These are phyloP conservation scores for Diutina sp. DNA, from an alignment of 1,139 yeast species.

Conservation along the genomic window DNA sequence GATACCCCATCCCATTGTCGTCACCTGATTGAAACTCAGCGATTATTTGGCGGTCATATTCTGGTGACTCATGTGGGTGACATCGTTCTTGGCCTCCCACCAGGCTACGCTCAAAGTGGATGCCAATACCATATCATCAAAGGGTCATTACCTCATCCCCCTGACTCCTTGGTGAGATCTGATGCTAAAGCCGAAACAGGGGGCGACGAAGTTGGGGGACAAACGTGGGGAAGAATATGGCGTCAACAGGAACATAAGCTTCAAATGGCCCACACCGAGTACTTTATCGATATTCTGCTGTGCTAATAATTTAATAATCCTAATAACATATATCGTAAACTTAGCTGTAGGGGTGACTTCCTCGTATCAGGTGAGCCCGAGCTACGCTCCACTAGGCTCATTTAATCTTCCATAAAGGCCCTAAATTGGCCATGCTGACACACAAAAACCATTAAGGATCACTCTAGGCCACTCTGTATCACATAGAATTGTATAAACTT, in stretches of 20 bases:
- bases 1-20: slow-evolving; percentile 13
- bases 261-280: slow-evolving; percentile 13
- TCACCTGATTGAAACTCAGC: slow-evolving; percentile 5
- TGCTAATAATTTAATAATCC: slow-evolving; percentile 11
- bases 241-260: background rate
- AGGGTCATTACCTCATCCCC: slow-evolving; percentile 30
- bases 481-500: too few species aligned
- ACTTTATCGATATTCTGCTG: slow-evolving; percentile 21
- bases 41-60: slow-evolving; percentile 21
- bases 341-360: too few species aligned
- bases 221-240: slow-evolving; percentile 9
- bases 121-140: slow-evolving; percentile 34
- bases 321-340: background rate
- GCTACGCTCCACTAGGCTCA: too few species aligned
- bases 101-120: slow-evolving; percentile 37
- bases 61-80: slow-evolving; percentile 48
- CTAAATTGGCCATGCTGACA: too few species aligned
- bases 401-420: too few species aligned
- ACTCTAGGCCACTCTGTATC: too few species aligned
- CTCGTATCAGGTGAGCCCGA: too few species aligned
- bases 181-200: slow-evolving; percentile 3
- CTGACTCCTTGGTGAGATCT: slow-evolving; percentile 18
- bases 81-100: slow-evolving; percentile 46
- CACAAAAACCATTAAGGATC: too few species aligned
- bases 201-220: slow-evolving; percentile 14